These are phyloP conservation scores for Mycena galericulata DNA, from an alignment of 768 basidiomycete genomes.

Conservation along the genomic window DNA sequence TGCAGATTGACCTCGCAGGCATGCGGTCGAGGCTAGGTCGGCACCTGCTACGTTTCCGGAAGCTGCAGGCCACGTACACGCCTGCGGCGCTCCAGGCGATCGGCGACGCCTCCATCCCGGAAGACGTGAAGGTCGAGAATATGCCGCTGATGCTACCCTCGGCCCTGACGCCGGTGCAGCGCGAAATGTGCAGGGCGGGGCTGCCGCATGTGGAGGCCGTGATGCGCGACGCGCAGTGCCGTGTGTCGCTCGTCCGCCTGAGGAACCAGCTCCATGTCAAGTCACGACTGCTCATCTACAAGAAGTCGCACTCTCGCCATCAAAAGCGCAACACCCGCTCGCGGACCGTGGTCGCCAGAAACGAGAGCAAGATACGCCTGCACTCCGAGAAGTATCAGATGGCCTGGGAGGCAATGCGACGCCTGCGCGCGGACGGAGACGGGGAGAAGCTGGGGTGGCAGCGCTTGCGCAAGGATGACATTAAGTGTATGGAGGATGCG, in stretches of 20 bases:
- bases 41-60: slow-evolving; percentile 1
- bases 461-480: slow-evolving; percentile 8
- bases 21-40: not conserved
- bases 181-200: not conserved
- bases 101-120: not conserved
- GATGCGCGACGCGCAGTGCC: slow-evolving; percentile 38
- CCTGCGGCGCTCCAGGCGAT: slow-evolving; percentile 12
- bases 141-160: slow-evolving; percentile 17
- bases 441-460: not conserved
- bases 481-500: slow-evolving; percentile 15
- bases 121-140: not conserved
- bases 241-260: slow-evolving; percentile 34
- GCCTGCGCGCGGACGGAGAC: not conserved
- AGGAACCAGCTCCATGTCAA: slow-evolving; percentile 37
- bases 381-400: slow-evolving; percentile 26
- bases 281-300: slow-evolving; percentile 35
- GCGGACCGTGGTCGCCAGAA: not conserved
- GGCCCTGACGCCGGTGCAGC: not conserved
- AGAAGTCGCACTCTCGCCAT: not conserved
- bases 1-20: not conserved
- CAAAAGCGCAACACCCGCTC: slow-evolving; percentile 25
- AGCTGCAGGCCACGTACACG: slow-evolving; percentile 20
- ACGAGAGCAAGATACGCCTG: slow-evolving; percentile 22
- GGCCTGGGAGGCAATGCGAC: slow-evolving; percentile 19
- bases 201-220: slow-evolving; percentile 35